Evolutionary conservation across 768 basidiomycete species (phyloP).

Genomic region (Chalciporus piperatus): DNA sequence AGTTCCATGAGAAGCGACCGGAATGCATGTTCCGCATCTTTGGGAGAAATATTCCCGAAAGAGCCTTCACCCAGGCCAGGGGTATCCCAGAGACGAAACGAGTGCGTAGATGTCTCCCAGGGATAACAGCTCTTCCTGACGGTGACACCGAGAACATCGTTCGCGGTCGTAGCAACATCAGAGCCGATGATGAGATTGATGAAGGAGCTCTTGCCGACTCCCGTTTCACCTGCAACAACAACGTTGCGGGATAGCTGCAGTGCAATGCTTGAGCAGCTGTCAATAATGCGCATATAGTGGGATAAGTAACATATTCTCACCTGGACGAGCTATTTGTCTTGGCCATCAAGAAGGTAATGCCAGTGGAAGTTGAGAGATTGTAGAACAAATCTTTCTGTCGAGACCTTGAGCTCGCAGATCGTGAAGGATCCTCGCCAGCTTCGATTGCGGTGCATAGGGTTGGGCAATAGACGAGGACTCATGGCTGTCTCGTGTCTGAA

Average conservation of each 20-base stretch:
- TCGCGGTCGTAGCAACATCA: conserved; percentile 14
- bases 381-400: too few species aligned
- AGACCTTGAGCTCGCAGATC: too few species aligned
- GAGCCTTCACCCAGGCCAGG: conserved; percentile 23
- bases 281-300: background rate
- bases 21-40: conserved; percentile 18
- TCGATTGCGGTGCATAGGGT: background rate
- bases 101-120: conserved; percentile 18
- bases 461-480: background rate
- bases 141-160: conserved; percentile 25
- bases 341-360: conserved; percentile 1
- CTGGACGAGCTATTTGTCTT: conserved; percentile 6
- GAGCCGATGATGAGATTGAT: conserved; percentile 21
- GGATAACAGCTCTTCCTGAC: conserved; percentile 4
- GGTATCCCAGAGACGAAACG: conserved; percentile 24
- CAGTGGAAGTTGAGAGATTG: background rate
- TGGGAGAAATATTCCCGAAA: conserved; percentile 22
- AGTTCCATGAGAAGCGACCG: conserved; percentile 19
- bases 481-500: background rate
- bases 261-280: background rate
- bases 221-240: conserved; percentile 23
- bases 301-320: background rate
- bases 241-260: conserved; percentile 18
- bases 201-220: conserved; percentile 26
- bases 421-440: background rate